Conservation (phyloP, 1,284 basidiomycete species). For the Cryptococcus sp. region DNA sequence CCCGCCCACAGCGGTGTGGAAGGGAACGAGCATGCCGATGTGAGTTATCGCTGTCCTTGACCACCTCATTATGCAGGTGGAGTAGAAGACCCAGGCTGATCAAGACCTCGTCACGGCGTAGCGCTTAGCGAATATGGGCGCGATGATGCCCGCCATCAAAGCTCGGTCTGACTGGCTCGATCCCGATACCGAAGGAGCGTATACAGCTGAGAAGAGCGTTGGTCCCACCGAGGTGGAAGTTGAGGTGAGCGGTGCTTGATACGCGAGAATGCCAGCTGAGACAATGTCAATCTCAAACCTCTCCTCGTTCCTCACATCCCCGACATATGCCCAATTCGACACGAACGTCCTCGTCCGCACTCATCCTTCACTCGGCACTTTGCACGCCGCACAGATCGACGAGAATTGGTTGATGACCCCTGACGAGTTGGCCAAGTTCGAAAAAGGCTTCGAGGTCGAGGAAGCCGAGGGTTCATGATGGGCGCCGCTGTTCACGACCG, state of each 20-base stretch:
- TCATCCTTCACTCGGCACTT: background rate
- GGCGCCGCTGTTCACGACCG: no score
- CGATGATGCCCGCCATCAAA: constrained; percentile 27
- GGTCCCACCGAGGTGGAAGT: constrained; percentile 55
- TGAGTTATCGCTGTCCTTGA: constrained; percentile 27
- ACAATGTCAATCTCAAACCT: background rate
- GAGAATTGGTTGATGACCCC: constrained; percentile 38
- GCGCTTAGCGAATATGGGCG: constrained; percentile 45
- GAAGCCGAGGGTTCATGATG: no score
- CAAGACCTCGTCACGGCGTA: constrained; percentile 5
- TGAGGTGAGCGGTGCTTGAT: constrained; percentile 23
- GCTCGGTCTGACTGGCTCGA: constrained; percentile 43
- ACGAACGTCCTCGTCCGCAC: no score
- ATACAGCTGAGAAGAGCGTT: constrained; percentile 10
- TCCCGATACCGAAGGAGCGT: constrained; percentile 18
- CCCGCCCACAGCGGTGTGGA: constrained; percentile 44
- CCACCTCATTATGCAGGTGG: background rate
- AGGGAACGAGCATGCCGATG: constrained; percentile 53
- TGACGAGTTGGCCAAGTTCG: constrained; percentile 35
- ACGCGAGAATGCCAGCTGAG: background rate
- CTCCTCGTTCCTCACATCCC: background rate
- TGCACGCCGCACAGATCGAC: constrained; percentile 27
- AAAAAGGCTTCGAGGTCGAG: constrained; percentile 22
- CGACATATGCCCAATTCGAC: no score
- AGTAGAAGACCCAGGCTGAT: background rate